Percentiles rank a stretch among this genome's conserved stretches.
phyloP scores from a whole-genome alignment of 2,329 filamentous ascomycete species.

The Lachnellula arida region DNA sequence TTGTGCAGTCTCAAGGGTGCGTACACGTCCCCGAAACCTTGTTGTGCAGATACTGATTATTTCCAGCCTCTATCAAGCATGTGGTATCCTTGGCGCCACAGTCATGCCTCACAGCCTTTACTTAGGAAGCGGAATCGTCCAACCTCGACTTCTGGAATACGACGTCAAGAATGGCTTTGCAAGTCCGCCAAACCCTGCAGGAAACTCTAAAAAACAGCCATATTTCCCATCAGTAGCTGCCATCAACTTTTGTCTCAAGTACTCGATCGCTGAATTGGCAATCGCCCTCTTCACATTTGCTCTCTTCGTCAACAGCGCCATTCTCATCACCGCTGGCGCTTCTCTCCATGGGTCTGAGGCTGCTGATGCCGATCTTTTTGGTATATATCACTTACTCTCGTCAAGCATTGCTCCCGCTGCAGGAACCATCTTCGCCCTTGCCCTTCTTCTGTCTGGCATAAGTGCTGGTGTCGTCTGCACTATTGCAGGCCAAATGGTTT shows the following conservation, averaged over 20 bases:
- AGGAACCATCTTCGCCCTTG: constrained; percentile 79
- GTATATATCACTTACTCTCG: constrained; percentile 69
- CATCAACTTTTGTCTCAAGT: constrained; percentile 69
- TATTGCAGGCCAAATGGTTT: constrained; percentile 85
- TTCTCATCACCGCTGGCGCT: constrained; percentile 76
- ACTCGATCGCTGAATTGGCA: constrained; percentile 65
- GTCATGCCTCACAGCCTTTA: constrained; percentile 69
- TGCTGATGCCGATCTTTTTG: constrained; percentile 71
- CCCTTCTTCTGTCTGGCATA: constrained; percentile 72
- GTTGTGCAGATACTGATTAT: constrained; percentile 16
- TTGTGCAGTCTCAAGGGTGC: constrained; percentile 53
- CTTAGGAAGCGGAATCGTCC: constrained; percentile 64
- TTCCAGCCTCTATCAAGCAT: constrained; percentile 58
- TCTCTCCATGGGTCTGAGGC: constrained; percentile 57
- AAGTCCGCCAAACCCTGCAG: constrained; percentile 27
- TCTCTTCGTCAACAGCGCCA: constrained; percentile 78
- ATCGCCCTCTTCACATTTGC: constrained; percentile 77
- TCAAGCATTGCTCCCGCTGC: constrained; percentile 66
- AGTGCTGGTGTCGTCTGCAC: constrained; percentile 85
- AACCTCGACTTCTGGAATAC: constrained; percentile 60
- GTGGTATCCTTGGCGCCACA: constrained; percentile 72
- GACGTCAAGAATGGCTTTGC: constrained; percentile 52
- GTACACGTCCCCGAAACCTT: constrained; percentile 6
- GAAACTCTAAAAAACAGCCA: constrained; percentile 41
- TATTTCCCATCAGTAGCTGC: constrained; percentile 69